Percentiles rank a stretch among this genome's conserved stretches.
These are phyloP conservation scores for Rhododendron henanense DNA, from an alignment of 148 eudicot genomes.

Conservation along the genomic window DNA sequence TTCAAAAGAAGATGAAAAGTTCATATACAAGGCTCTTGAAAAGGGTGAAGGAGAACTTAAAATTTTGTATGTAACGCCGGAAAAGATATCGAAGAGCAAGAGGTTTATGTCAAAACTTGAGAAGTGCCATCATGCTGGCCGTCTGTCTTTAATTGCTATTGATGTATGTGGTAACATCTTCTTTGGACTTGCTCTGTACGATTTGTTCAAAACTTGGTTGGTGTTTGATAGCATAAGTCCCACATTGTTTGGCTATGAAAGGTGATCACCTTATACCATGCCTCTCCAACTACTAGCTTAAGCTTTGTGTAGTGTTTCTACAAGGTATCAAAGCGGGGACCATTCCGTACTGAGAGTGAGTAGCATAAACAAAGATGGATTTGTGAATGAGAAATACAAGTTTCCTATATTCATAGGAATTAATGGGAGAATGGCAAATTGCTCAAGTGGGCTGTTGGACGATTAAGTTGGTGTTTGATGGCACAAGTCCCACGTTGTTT, in stretches of 20 bases:
- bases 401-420: too few species aligned
- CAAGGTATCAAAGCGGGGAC: background rate
- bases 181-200: background rate
- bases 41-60: slow-evolving; percentile 90
- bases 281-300: background rate
- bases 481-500: background rate
- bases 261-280: background rate
- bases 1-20: slow-evolving; percentile 77
- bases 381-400: too few species aligned
- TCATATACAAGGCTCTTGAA: slow-evolving; percentile 87
- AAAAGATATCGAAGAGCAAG: slow-evolving; percentile 98
- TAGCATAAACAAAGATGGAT: too few species aligned
- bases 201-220: background rate
- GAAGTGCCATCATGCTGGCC: slow-evolving; percentile 93
- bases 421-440: too few species aligned
- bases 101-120: slow-evolving; percentile 99
- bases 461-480: background rate
- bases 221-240: background rate
- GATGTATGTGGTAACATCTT: slow-evolving; percentile 41
- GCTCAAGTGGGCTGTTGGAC: too few species aligned
- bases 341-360: too few species aligned
- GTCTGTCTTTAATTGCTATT: slow-evolving; percentile 88
- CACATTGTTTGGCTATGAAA: background rate
- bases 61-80: slow-evolving; percentile 93
- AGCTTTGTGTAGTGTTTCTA: background rate